phyloP scores from a whole-genome alignment of 768 basidiomycete species.

The Kwoniella bestiolae region DNA sequence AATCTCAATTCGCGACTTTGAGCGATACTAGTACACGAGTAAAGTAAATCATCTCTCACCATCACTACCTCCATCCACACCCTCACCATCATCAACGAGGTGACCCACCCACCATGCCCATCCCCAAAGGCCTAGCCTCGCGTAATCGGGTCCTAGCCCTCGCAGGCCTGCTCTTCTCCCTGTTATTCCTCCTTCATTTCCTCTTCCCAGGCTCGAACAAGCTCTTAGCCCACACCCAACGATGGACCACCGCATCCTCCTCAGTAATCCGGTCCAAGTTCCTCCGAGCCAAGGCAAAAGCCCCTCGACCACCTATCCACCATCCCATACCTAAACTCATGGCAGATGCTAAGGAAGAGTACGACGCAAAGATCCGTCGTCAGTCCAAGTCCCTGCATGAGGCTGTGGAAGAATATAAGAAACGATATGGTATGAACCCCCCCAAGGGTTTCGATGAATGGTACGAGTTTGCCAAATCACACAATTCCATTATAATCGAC shows the following conservation, averaged over 20 bases:
- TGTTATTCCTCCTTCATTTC: constrained; percentile 46
- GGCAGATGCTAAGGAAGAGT: constrained; percentile 50
- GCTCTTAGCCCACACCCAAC: constrained; percentile 40
- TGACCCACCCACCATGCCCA: constrained; percentile 4
- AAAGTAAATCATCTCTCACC: neutral
- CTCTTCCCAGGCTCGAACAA: constrained; percentile 30
- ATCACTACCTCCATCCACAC: neutral
- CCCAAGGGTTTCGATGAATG: constrained; percentile 58
- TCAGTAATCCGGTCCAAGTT: constrained; percentile 52
- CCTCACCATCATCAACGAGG: neutral
- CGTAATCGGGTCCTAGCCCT: constrained; percentile 32
- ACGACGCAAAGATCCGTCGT: constrained; percentile 45
- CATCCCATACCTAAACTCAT: constrained; percentile 58
- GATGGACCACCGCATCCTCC: constrained; percentile 53
- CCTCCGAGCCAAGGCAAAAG: constrained; percentile 44
- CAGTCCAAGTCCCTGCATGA: constrained; percentile 53
- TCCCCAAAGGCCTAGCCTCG: constrained; percentile 25
- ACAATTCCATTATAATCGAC: constrained; percentile 79
- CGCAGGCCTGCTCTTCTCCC: constrained; percentile 25
- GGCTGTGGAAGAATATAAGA: constrained; percentile 55
- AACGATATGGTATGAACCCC: constrained; percentile 50
- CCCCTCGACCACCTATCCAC: constrained; percentile 49
- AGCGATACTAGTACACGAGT: too few relatives aligned
- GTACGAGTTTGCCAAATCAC: constrained; percentile 71
- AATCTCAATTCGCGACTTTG: neutral